phyloP scores from a whole-genome alignment of 1,139 yeast genomes.

The Blastobotrys serpentis region DNA sequence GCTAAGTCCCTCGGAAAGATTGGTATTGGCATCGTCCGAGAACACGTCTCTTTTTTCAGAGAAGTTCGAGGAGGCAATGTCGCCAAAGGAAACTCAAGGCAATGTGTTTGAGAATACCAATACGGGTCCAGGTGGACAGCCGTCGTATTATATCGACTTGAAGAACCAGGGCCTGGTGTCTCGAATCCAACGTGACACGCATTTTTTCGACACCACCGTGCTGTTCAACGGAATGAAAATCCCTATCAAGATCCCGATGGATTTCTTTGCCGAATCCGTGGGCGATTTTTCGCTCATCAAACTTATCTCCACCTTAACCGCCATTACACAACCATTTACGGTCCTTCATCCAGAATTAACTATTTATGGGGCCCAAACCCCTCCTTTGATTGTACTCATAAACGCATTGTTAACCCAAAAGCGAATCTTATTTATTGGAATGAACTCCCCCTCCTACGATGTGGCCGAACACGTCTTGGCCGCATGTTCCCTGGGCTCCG shows the following conservation, averaged over 20 bases:
- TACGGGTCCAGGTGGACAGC: constrained; percentile 19
- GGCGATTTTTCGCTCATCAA: constrained; percentile 36
- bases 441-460: constrained; percentile 54
- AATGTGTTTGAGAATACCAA: constrained; percentile 3
- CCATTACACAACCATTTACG: constrained; percentile 26
- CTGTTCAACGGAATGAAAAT: constrained; percentile 36
- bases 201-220: constrained; percentile 36
- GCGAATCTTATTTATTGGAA: constrained; percentile 53
- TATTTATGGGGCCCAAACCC: constrained; percentile 58
- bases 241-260: constrained; percentile 39
- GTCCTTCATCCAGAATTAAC: constrained; percentile 40
- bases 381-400: constrained; percentile 55
- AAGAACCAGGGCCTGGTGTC: constrained; percentile 32
- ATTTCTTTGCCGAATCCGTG: constrained; percentile 35
- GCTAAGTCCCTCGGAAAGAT: constrained; percentile 34
- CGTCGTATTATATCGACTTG: constrained; percentile 34
- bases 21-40: constrained; percentile 34
- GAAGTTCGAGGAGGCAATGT: constrained; percentile 28
- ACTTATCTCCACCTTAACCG: constrained; percentile 29
- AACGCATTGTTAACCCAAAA: constrained; percentile 61
- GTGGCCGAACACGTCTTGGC: constrained; percentile 57
- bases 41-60: constrained; percentile 35
- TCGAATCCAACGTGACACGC: constrained; percentile 34
- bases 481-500: constrained; percentile 53
- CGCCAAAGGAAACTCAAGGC: constrained; percentile 11